These are phyloP conservation scores for Aspergillus sclerotialis DNA, from an alignment of 2,329 filamentous ascomycete species.

Conservation along the genomic window DNA sequence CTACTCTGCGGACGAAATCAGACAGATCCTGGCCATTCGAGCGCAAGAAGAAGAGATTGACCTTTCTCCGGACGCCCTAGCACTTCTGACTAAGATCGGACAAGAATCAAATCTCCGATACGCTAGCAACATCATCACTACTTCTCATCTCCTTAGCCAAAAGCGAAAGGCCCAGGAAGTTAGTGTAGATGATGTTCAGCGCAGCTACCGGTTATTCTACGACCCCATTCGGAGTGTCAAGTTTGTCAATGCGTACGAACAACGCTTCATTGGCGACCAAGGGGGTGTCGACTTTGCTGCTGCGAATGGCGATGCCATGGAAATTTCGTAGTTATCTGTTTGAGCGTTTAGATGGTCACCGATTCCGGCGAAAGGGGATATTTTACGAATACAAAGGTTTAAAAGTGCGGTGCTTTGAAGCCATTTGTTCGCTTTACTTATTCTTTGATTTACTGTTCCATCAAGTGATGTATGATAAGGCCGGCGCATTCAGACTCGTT, in stretches of 20 bases:
- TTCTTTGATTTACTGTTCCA: slow-evolving; percentile 16
- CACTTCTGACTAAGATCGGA: slow-evolving; percentile 90
- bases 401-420: slow-evolving; percentile 13
- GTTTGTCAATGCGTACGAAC: slow-evolving; percentile 85
- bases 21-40: slow-evolving; percentile 84
- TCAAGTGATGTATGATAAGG: slow-evolving; percentile 32
- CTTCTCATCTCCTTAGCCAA: slow-evolving; percentile 76
- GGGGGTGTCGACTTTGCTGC: slow-evolving; percentile 67
- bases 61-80: slow-evolving; percentile 78
- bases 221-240: slow-evolving; percentile 81
- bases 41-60: slow-evolving; percentile 96
- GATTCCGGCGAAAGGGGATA: background rate
- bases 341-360: background rate
- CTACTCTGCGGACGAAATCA: slow-evolving; percentile 77
- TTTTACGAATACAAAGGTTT: slow-evolving; percentile 5
- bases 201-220: slow-evolving; percentile 91
- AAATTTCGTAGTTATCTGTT: slow-evolving; percentile 46
- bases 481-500: slow-evolving; percentile 24
- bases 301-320: slow-evolving; percentile 59
- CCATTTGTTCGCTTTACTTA: slow-evolving; percentile 9
- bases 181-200: slow-evolving; percentile 78
- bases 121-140: slow-evolving; percentile 96
- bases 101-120: slow-evolving; percentile 88
- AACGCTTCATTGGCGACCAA: slow-evolving; percentile 82
- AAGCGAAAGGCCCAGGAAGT: slow-evolving; percentile 84